Conservation (phyloP, 2,329 filamentous ascomycete genomes). For the Fusarium illudens region DNA sequence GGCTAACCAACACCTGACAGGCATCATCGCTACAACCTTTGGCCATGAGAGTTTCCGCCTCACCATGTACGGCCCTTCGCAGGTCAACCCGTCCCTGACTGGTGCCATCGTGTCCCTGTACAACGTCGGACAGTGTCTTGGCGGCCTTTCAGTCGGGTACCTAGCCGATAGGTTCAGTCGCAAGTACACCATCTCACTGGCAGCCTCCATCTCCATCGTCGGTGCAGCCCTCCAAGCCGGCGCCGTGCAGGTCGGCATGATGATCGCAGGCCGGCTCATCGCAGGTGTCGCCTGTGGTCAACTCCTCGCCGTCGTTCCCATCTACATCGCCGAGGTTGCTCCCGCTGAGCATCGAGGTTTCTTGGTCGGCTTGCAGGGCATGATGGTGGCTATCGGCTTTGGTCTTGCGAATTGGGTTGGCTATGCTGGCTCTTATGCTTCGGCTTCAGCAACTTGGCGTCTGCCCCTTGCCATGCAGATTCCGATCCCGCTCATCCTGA, state of each 20-base stretch:
- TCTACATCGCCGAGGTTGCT: not conserved
- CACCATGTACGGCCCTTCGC: not conserved
- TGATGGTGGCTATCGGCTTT: not conserved
- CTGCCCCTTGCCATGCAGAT: not conserved
- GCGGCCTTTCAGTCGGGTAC: constrained; percentile 43
- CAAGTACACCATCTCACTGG: constrained; percentile 2
- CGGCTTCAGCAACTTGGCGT: not conserved
- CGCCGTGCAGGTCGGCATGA: not conserved
- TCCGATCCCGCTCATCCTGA: not conserved
- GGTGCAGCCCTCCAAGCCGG: not conserved
- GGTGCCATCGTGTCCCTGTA: constrained; percentile 38
- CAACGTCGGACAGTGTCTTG: constrained; percentile 46
- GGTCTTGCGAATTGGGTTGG: not conserved
- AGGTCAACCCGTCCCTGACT: not conserved
- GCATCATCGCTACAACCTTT: constrained; percentile 8
- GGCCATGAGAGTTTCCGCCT: constrained; percentile 2
- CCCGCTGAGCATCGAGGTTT: not conserved
- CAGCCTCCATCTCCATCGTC: constrained; percentile 27
- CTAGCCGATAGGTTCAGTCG: constrained; percentile 43
- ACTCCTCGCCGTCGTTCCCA: not conserved
- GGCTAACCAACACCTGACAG: not conserved
- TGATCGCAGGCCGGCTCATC: not conserved
- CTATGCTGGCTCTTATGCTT: not conserved
- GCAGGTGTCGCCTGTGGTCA: not conserved
- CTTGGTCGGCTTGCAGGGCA: not conserved